Evolutionary conservation across 176 grass and related monocot genomes (phyloP).

Genomic region (Secale cereale): DNA sequence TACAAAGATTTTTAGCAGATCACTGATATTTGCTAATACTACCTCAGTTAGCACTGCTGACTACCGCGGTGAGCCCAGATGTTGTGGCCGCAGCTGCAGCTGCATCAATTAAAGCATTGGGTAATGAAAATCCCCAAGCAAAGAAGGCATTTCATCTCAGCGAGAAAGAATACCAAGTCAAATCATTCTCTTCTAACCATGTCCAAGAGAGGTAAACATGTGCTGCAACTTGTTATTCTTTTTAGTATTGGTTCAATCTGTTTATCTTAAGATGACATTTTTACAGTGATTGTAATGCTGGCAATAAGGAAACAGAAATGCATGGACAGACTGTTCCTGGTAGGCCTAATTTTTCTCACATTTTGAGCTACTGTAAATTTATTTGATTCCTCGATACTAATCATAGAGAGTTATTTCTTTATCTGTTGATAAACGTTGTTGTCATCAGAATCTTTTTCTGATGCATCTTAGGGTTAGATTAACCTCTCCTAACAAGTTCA

Average conservation of each 20-base stretch:
- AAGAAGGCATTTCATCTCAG: constrained; percentile 55
- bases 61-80: constrained; percentile 54
- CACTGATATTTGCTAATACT: constrained; percentile 39
- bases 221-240: constrained; percentile 8
- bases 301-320: constrained; percentile 21
- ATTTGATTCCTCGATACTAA: constrained; percentile 12
- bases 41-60: constrained; percentile 68
- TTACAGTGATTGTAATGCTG: constrained; percentile 30
- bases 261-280: constrained; percentile 2
- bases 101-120: constrained; percentile 56
- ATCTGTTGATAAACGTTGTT: background rate
- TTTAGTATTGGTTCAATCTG: background rate
- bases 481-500: background rate
- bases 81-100: constrained; percentile 71
- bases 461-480: constrained; percentile 10
- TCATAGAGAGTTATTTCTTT: background rate
- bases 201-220: constrained; percentile 45
- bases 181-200: constrained; percentile 43
- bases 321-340: constrained; percentile 30
- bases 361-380: constrained; percentile 2
- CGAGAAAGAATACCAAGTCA: constrained; percentile 52
- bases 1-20: background rate
- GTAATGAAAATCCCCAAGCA: constrained; percentile 60
- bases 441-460: background rate
- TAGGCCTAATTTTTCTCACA: constrained; percentile 11